phyloP scores from a whole-genome alignment of 495 filamentous ascomycete species.

The Aspergillus funiculosus region DNA sequence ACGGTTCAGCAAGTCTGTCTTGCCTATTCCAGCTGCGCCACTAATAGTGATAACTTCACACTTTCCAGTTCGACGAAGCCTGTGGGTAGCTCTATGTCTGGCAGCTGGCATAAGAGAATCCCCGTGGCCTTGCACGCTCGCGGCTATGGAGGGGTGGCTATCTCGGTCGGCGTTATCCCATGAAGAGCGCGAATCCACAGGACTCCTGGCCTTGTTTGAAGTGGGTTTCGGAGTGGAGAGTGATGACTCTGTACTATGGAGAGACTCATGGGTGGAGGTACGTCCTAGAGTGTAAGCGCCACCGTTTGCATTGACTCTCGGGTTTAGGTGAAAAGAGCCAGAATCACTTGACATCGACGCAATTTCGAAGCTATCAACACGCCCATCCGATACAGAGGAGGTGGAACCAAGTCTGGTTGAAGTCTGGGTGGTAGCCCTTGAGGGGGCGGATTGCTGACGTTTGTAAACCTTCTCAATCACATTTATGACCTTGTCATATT shows the following conservation, averaged over 20 bases:
- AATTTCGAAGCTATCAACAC: constrained; percentile 47
- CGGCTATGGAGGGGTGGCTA: constrained; percentile 24
- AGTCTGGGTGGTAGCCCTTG: constrained; percentile 35
- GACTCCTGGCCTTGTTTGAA: constrained; percentile 31
- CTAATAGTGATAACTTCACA: constrained; percentile 76
- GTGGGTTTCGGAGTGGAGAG: constrained; percentile 27
- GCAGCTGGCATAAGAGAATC: constrained; percentile 30
- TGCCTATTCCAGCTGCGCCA: constrained; percentile 73
- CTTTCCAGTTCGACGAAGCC: constrained; percentile 58
- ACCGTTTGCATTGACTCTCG: constrained; percentile 36
- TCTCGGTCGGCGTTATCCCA: constrained; percentile 36
- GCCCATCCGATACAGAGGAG: constrained; percentile 53
- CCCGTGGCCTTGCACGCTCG: constrained; percentile 26
- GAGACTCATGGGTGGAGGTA: constrained; percentile 34
- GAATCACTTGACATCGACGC: constrained; percentile 49
- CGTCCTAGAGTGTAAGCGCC: constrained; percentile 28
- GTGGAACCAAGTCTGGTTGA: constrained; percentile 47
- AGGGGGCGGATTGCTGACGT: constrained; percentile 50
- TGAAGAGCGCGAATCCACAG: constrained; percentile 35
- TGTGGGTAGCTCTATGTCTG: constrained; percentile 44
- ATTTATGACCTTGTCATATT: constrained; percentile 60
- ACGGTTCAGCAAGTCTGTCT: constrained; percentile 74
- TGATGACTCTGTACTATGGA: constrained; percentile 33
- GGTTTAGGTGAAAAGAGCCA: constrained; percentile 44
- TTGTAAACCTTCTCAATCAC: constrained; percentile 67